Conservation (phyloP, 1,284 basidiomycete genomes). For the Heterobasidion parviporum region DNA sequence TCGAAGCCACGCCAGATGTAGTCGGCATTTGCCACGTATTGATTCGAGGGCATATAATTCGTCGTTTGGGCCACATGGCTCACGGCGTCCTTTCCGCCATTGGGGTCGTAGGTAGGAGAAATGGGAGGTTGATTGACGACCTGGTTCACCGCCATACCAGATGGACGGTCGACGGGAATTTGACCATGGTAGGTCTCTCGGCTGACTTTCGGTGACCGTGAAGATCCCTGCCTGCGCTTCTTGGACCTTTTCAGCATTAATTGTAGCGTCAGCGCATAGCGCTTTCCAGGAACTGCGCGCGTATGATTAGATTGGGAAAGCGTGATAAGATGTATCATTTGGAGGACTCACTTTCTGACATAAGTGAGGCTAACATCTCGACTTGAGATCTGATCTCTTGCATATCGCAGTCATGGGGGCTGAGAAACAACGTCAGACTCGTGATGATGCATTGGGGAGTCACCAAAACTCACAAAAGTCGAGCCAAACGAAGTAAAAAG, state of each 20-base stretch:
- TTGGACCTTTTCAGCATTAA: slow-evolving; percentile 79
- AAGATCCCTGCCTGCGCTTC: slow-evolving; percentile 53
- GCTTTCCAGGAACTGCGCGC: slow-evolving; percentile 71
- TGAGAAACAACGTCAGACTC: slow-evolving; percentile 19
- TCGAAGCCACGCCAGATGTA: slow-evolving; percentile 69
- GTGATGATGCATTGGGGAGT: background rate
- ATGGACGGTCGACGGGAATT: slow-evolving; percentile 11
- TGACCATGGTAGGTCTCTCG: slow-evolving; percentile 32
- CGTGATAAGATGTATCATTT: slow-evolving; percentile 8
- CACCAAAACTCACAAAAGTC: slow-evolving; percentile 63
- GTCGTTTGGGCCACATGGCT: slow-evolving; percentile 13
- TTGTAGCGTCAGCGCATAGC: slow-evolving; percentile 82
- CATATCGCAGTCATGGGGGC: slow-evolving; percentile 79
- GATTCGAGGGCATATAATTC: slow-evolving; percentile 19
- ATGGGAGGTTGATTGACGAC: slow-evolving; percentile 12
- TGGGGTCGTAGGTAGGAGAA: slow-evolving; percentile 20
- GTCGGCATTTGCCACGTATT: slow-evolving; percentile 49
- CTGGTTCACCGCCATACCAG: slow-evolving; percentile 12
- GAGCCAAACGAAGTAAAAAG: slow-evolving; percentile 76
- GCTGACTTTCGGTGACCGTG: slow-evolving; percentile 49
- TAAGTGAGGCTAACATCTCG: slow-evolving; percentile 65
- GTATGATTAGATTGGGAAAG: slow-evolving; percentile 4
- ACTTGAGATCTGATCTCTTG: slow-evolving; percentile 70
- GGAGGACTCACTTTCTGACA: slow-evolving; percentile 58
- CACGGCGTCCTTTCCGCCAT: slow-evolving; percentile 14